A percentile compares a stretch with the other conserved stretches of the same genome.
Conservation (phyloP, 2,329 filamentous ascomycete genomes). For the Elsinoe necatrix region DNA sequence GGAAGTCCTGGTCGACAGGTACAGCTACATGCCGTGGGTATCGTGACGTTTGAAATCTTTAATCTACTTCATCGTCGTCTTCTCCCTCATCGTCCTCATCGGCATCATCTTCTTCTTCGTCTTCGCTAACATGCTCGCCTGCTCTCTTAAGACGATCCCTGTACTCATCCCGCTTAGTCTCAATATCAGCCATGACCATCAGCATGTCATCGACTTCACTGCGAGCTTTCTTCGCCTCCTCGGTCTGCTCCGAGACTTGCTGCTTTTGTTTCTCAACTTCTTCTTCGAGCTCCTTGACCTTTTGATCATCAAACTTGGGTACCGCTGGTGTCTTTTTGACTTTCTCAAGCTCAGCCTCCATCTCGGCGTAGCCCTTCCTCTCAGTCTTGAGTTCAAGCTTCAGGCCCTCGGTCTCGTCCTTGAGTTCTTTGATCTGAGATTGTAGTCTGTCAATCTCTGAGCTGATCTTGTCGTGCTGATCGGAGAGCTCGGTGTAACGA, state of each 20-base stretch:
- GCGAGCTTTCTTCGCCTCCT: slow-evolving; percentile 29
- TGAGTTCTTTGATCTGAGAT: slow-evolving; percentile 35
- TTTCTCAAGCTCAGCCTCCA: slow-evolving; percentile 16
- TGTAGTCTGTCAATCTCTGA: slow-evolving; percentile 21
- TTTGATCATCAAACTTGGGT: slow-evolving; percentile 18
- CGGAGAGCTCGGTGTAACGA: slow-evolving; percentile 18
- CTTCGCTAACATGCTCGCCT: slow-evolving; percentile 27
- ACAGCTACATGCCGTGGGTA: neutral
- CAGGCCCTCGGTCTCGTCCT: slow-evolving; percentile 27
- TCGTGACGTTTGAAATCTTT: neutral
- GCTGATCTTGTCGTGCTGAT: slow-evolving; percentile 23
- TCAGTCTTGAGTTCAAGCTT: slow-evolving; percentile 19
- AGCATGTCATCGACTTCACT: slow-evolving; percentile 42
- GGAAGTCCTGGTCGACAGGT: neutral
- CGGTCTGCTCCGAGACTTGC: slow-evolving; percentile 34
- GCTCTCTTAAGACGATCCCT: slow-evolving; percentile 22
- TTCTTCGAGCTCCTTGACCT: slow-evolving; percentile 13
- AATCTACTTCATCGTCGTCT: slow-evolving; percentile 21
- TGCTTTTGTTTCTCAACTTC: slow-evolving; percentile 21
- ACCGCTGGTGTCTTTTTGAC: slow-evolving; percentile 15
- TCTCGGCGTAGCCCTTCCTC: slow-evolving; percentile 18
- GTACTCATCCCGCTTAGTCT: slow-evolving; percentile 33
- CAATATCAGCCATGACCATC: slow-evolving; percentile 40
- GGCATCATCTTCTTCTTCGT: slow-evolving; percentile 24
- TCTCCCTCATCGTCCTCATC: slow-evolving; percentile 25